Percentiles rank a stretch among this genome's conserved stretches.
Conservation (phyloP, 2,329 filamentous ascomycete species). For the Neofusicoccum laricinum region DNA sequence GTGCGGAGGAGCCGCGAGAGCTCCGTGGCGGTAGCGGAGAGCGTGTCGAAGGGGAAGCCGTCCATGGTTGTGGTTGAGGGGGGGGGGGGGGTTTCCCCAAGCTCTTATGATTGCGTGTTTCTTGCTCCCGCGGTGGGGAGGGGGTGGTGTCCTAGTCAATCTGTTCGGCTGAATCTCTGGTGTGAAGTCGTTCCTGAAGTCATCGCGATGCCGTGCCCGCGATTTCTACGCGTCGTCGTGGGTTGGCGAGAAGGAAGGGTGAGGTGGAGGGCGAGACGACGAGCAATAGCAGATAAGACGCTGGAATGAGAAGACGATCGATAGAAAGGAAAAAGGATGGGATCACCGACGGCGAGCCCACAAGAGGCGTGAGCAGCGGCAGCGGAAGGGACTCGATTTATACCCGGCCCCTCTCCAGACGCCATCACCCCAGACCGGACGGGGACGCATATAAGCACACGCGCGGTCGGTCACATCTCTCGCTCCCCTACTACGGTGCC, state of each 20-base stretch:
- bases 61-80: background rate
- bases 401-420: background rate
- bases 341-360: background rate
- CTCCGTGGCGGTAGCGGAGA: conserved; percentile 30
- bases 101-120: background rate
- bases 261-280: background rate
- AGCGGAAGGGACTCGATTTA: background rate
- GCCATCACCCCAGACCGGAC: background rate
- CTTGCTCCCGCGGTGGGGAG: background rate
- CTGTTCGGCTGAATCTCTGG: background rate
- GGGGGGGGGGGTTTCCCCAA: background rate
- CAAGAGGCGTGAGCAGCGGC: background rate
- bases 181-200: background rate
- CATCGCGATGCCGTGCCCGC: background rate
- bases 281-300: background rate
- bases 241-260: background rate
- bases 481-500: background rate
- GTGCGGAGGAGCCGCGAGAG: conserved; percentile 31
- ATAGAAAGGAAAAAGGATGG: background rate
- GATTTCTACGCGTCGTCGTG: background rate
- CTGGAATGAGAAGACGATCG: background rate
- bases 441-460: background rate
- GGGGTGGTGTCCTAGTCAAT: background rate
- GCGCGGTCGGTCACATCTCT: background rate
- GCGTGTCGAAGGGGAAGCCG: conserved; percentile 27